Evolutionary conservation across 768 basidiomycete genomes (phyloP).

Genomic region (Rhizopogon vulgaris): DNA sequence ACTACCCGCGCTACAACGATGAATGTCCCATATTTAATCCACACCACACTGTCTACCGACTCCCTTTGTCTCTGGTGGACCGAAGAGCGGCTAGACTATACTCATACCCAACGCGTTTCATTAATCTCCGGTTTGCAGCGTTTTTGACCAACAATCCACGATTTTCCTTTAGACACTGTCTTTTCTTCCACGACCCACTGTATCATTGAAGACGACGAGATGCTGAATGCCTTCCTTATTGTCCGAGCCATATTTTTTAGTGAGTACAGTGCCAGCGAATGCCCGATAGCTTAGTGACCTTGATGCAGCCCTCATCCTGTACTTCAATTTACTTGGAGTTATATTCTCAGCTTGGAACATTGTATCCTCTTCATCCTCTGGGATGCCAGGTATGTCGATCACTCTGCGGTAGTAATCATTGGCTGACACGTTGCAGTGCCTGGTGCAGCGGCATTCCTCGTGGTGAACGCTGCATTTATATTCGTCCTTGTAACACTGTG

Average conservation of each 20-base stretch:
- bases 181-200: constrained; percentile 12
- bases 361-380: constrained; percentile 28
- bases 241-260: constrained; percentile 54
- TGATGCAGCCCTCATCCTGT: constrained; percentile 33
- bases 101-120: background rate
- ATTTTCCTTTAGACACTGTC: background rate
- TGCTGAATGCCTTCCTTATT: constrained; percentile 51
- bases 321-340: constrained; percentile 45
- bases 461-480: constrained; percentile 38
- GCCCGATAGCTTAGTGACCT: background rate
- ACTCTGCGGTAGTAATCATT: background rate
- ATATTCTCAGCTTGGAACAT: constrained; percentile 58
- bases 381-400: constrained; percentile 30
- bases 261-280: constrained; percentile 22
- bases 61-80: constrained; percentile 18
- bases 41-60: background rate
- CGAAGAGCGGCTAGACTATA: constrained; percentile 5
- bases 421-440: constrained; percentile 28
- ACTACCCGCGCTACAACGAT: constrained; percentile 4
- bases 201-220: constrained; percentile 13
- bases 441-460: constrained; percentile 41
- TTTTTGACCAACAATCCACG: background rate
- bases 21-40: constrained; percentile 10
- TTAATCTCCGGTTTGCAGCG: background rate
- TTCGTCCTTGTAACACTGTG: constrained; percentile 27